Evolutionary conservation across 2,329 filamentous ascomycete species (phyloP), one percentile per base, ranked within the genome.

Genomic region (Fusarium acutatum): DNA sequence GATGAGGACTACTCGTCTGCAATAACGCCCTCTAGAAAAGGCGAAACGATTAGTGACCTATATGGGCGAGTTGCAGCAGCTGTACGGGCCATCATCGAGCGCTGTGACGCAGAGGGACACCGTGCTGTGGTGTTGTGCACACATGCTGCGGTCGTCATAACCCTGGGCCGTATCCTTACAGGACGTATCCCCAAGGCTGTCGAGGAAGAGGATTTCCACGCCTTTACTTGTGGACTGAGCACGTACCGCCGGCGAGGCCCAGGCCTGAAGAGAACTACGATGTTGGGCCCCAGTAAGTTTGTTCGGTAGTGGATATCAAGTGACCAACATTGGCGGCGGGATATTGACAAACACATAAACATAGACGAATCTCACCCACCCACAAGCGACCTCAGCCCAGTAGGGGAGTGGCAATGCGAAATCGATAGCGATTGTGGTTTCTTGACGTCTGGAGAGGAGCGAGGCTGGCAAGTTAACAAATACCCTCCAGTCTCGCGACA

Each of bases 111-210:
- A n/a, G 87, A 93, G 54, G 89, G 90, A n/a, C 86, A 88, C 43
- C 90, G 89, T 76, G 88, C 93, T 0, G 87, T 97, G 30, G 82
- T 98, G 44, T 87, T 99, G 43, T 97, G 94, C 83, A 93, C 94
- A 3, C 96, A 99, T 84, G 96, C 96, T 4, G 96, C 96, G 8
- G 90, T 92, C 17, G 89, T 98, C 78, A 98, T 99, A 80, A 92
- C 93, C 14, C 89, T 96, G 74, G 96, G 96, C 2, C 88, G 96
- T 44, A 91, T 90, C 2, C 84, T 99, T 76, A 98, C 95, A 5
- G 95, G 94, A 1, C 78, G 82, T 26, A 91, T 96, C 87, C 95
- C 95, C 0, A 87, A 90, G 2, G 90, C 92, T 79, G 86, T 90
- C 35, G 89, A 89, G 13, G 88, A 88, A 59, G 92, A 96, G 71